These are phyloP conservation scores for Corynascus novoguineensis DNA, from an alignment of 495 filamentous ascomycete genomes.

Conservation along the genomic window DNA sequence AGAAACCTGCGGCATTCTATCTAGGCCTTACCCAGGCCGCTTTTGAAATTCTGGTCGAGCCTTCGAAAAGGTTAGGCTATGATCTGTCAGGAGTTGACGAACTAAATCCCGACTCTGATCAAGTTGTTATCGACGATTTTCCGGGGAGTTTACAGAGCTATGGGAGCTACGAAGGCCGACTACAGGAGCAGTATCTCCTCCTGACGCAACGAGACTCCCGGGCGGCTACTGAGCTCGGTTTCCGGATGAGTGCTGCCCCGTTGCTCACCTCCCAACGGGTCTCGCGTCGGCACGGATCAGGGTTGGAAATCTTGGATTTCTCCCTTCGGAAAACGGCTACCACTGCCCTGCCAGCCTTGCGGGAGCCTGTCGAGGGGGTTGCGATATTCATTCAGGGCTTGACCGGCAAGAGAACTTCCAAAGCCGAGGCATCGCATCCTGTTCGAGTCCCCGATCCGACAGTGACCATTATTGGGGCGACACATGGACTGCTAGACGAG, in stretches of 20 bases:
- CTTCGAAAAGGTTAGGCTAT: constrained; percentile 51
- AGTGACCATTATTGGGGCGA: constrained; percentile 21
- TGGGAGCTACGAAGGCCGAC: constrained; percentile 8
- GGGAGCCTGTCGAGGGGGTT: constrained; percentile 11
- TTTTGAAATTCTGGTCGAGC: constrained; percentile 52
- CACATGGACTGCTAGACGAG: constrained; percentile 26
- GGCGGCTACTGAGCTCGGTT: constrained; percentile 20
- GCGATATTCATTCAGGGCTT: not conserved
- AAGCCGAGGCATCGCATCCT: not conserved
- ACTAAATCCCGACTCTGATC: constrained; percentile 27
- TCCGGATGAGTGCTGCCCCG: constrained; percentile 17
- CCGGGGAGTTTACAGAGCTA: not conserved
- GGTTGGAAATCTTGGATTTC: constrained; percentile 19
- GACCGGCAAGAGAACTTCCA: not conserved
- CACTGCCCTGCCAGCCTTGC: constrained; percentile 33
- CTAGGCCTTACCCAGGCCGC: constrained; percentile 48
- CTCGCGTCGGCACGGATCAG: not conserved
- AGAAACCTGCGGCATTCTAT: constrained; percentile 42
- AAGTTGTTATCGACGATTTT: not conserved
- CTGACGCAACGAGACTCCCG: constrained; percentile 15
- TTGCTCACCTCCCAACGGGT: not conserved
- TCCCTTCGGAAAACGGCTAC: constrained; percentile 37
- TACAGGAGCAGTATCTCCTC: constrained; percentile 22
- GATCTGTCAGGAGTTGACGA: constrained; percentile 40
- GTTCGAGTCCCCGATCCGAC: constrained; percentile 21